Evolutionary conservation across 495 filamentous ascomycete species (phyloP), one percentile per base, ranked within the genome.

Genomic region (Tirmania nivea): DNA sequence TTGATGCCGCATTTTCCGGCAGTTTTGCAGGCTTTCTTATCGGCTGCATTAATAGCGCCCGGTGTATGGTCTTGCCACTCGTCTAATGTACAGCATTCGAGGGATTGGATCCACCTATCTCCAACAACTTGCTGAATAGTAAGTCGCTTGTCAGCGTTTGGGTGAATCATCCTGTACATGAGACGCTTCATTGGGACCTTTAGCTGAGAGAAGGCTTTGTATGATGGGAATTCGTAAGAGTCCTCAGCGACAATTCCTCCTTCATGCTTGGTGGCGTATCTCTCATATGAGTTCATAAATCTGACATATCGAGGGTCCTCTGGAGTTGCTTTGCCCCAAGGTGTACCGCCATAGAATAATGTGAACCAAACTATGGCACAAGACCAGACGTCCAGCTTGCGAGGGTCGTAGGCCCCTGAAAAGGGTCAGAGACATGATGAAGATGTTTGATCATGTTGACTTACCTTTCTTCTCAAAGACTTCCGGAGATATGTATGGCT

Each of bases 401-500:
- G 76, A 8, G 84, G 78, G 65, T 89, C 84, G 65, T 89, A 89
- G 5, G 75, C 66, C 17, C 67, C 69, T 73, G 54, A 19, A n/a
- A 37, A 59, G 35, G 25, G 51, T 57, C 54, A 55, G 37, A 49
- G 48, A 57, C 19, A 54, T 17, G 36, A 45, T 14, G 39, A 45
- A 3, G 6, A 50, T 17, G 21, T 5, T 6, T 19, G 11, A 21
- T 31, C 48, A 31, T 49, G 17, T 10, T 39, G 36, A 60, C 63
- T 67, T 58, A 73, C 73, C 72, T 52, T 71, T 66, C 70, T 79
- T 81, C 50, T 66, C 69, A 21, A 84, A 69, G 9, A 86, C 79
- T 65, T 88, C 84, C 11, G 84, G 84, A 7, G 84, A 78, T 56
- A 86, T 79, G 62, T 88, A 89, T 8, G 82, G 80, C 54, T 75